Evolutionary conservation across 805 yeast species (phyloP).

Genomic region (Yamadazyma sp.): DNA sequence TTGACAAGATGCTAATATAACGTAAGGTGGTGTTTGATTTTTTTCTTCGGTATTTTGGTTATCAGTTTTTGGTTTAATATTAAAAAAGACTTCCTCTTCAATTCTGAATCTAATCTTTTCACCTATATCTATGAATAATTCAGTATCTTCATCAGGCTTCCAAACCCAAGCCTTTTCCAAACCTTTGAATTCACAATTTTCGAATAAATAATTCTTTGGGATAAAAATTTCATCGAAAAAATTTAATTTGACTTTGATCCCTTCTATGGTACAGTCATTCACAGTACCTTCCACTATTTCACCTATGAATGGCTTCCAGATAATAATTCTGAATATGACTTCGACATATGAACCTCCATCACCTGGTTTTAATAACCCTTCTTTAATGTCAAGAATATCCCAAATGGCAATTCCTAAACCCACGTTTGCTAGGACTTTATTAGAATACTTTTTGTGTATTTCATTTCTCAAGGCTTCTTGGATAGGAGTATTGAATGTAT

Average conservation of each 20-base stretch:
- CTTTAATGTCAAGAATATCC: slow-evolving; percentile 79
- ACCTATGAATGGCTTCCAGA: slow-evolving; percentile 93
- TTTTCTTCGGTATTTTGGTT: slow-evolving; percentile 22
- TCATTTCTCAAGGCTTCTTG: slow-evolving; percentile 74
- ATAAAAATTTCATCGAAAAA: slow-evolving; percentile 91
- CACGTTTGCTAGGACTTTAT: slow-evolving; percentile 76
- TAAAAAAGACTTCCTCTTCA: slow-evolving; percentile 83
- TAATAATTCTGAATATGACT: slow-evolving; percentile 68
- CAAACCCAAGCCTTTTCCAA: slow-evolving; percentile 96
- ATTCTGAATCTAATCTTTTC: slow-evolving; percentile 90
- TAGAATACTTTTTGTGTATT: slow-evolving; percentile 79
- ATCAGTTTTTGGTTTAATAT: slow-evolving; percentile 68
- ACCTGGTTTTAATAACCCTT: slow-evolving; percentile 88
- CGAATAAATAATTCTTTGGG: slow-evolving; percentile 80
- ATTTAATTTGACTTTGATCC: slow-evolving; percentile 79
- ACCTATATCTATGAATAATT: slow-evolving; percentile 80
- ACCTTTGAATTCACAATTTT: slow-evolving; percentile 61
- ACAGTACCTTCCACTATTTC: slow-evolving; percentile 93
- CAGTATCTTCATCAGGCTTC: slow-evolving; percentile 68
- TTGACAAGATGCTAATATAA: slow-evolving; percentile 85
- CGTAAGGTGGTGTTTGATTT: slow-evolving; percentile 71
- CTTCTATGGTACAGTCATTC: slow-evolving; percentile 81
- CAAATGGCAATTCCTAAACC: slow-evolving; percentile 85
- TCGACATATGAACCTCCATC: slow-evolving; percentile 87
- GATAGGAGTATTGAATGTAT: slow-evolving; percentile 69